Base-by-base conservation (phyloP, 108 stramenopile species). In the Skeletonema marinoi region DNA sequence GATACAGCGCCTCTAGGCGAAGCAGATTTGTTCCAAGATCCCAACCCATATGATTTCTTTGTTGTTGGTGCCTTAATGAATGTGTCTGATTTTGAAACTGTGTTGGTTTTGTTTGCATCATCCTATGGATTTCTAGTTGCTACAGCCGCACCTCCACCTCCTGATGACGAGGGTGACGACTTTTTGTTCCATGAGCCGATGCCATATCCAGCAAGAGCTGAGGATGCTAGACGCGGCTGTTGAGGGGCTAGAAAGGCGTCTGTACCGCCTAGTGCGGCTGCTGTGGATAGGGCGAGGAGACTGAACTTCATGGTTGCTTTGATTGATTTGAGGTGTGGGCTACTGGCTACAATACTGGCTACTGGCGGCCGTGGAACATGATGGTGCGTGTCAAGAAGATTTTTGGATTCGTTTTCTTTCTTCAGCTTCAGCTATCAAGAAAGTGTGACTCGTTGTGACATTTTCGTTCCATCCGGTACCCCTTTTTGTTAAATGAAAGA, bases 1-100 rank as follows among this genome's bases (percentile, higher is more conserved):
- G 67, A 31, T 71, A 33, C 38, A 65, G 78, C 66, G 73, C 63
- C 71, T 65, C 31, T 73, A 71, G 42, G 73, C 25, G 56, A 73
- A 63, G 25, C 25, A 25, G 21, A 69, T 6, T 41, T 81, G 32
- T 48, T 16, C 60, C 14, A 14, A 5, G 60, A 61, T 33, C 60
- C 31, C 32, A 31, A 13, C 13, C 60, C 60, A 33, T 33, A 31
- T 4, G 77, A 19, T n/a, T 65, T n/a, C 19, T 65, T 17, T 44
- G 38, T 38, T 46, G 61, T 21, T 42, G 66, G n/a, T 16, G 51
- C 56, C 6, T 46, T 21, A 8, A 21, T 6, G 32, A 36, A 19
- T 32, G 62, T 30, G 8, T 70, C 66, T 67, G 50, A 21, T 42
- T 17, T 30, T 41, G 19, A 29, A 51, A 46, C 16, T 39, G 25